phyloP scores from a whole-genome alignment of 352 stramenopile genomes.

The Thraustochytrium sp. region DNA sequence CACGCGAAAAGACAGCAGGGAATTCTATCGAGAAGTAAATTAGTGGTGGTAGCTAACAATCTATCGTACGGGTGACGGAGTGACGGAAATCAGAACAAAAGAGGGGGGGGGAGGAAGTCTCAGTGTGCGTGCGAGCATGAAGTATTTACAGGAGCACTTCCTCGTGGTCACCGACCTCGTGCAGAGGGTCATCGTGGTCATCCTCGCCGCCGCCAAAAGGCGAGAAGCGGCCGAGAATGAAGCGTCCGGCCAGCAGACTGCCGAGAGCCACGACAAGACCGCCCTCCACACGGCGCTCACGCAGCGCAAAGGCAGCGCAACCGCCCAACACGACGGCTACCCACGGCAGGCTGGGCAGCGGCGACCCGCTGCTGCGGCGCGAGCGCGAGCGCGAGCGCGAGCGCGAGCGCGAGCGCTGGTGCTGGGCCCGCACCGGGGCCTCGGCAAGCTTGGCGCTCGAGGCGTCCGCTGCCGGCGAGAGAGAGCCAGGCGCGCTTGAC shows the following conservation, averaged over 20 bases:
- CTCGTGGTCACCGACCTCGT: too few species aligned
- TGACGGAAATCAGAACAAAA: too few species aligned
- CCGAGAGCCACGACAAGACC: neutral
- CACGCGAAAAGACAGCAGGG: too few species aligned
- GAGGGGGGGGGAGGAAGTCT: too few species aligned
- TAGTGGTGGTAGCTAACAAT: too few species aligned
- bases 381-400: neutral
- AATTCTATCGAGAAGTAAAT: too few species aligned
- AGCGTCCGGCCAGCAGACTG: neutral
- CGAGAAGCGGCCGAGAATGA: neutral
- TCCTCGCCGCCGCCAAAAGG: neutral
- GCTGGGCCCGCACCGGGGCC: neutral
- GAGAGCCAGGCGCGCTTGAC: neutral
- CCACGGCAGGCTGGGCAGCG: neutral
- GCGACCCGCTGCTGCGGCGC: neutral
- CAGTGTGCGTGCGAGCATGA: too few species aligned
- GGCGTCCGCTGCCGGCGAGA: neutral
- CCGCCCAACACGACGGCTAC: neutral
- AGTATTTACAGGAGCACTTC: too few species aligned
- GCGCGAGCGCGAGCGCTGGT: neutral
- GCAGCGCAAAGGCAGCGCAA: neutral
- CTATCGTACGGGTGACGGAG: too few species aligned
- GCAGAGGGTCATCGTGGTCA: neutral
- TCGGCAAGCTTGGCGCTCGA: neutral
- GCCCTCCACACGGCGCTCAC: neutral